Evolutionary conservation across 352 stramenopile species (phyloP), one percentile per base, ranked within the genome.

Genomic region (Blastocystis sp.): DNA sequence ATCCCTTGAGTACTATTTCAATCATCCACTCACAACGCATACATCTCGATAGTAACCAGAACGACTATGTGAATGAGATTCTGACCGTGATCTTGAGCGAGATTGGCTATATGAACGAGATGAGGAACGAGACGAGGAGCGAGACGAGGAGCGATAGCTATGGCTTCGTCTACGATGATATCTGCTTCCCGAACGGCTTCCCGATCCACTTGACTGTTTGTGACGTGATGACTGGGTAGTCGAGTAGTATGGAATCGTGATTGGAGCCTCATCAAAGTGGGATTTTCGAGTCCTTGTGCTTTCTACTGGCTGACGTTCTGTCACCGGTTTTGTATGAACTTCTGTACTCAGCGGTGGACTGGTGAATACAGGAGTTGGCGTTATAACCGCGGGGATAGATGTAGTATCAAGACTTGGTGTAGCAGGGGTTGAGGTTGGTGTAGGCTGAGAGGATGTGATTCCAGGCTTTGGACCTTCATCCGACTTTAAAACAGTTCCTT

Each of bases 1-100:
- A 24, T 85, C 73, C 37, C 56, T n/a, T 13, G 56, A 76, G 34
- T 76, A 76, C 65, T 53, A 75, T n/a, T 8, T 9, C 56, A n/a
- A 76, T 26, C 1, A 9, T 43, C 9, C 37, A 20, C 39, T 4
- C 34, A 20, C 16, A 56, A 30, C 2, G 4, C 65, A 24, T 34
- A 85, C 73, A 65, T 85, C 73, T 11, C 47, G 73, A 20, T 30
- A 64, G 34, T 76, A 76, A 1, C 39, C 18, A 13, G 30, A 34
- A 50, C 39, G 24, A 37, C 63, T 73, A 26, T 37, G 50, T 59
- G 50, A 59, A 59, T 59, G 50, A 59, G 50, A 59, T n/a, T 2
- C 11, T n/a, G 50, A 59, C 20, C 50, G 13, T 1, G 50, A 59
- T 59, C 50, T 13, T 59, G 50, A 59, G 50, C 50, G 50, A 59